A percentile compares a stretch with the other conserved stretches of the same genome.
phyloP scores from a whole-genome alignment of 176 grass and related monocot genomes.

The Aegilops sharonensis region DNA sequence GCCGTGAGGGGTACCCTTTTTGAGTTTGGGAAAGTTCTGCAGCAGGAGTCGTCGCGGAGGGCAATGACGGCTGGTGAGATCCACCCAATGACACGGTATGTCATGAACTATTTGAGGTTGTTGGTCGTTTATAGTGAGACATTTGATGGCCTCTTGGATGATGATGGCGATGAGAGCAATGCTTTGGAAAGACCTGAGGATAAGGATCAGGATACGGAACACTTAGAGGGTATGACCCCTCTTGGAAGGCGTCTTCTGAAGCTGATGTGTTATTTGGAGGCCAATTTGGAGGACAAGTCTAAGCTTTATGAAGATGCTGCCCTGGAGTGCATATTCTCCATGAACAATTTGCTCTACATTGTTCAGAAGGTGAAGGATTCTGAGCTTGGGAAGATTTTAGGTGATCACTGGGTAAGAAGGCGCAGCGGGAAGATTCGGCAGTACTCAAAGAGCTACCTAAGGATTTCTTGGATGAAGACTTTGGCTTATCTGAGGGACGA shows the following conservation, averaged over 20 bases:
- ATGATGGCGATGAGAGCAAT: slow-evolving; percentile 28
- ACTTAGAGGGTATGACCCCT: slow-evolving; percentile 62
- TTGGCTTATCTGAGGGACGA: slow-evolving; percentile 87
- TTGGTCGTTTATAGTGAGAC: slow-evolving; percentile 74
- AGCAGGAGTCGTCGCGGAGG: slow-evolving; percentile 70
- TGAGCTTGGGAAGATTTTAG: slow-evolving; percentile 87
- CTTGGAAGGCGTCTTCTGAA: slow-evolving; percentile 55
- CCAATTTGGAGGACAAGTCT: slow-evolving; percentile 90
- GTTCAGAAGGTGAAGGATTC: slow-evolving; percentile 86
- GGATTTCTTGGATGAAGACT: slow-evolving; percentile 76
- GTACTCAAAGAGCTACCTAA: slow-evolving; percentile 78
- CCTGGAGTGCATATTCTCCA: slow-evolving; percentile 83
- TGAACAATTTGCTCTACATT: slow-evolving; percentile 98
- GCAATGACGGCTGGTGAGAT: slow-evolving; percentile 68
- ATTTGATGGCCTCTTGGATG: slow-evolving; percentile 63
- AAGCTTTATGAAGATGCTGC: slow-evolving; percentile 89
- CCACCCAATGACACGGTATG: slow-evolving; percentile 91
- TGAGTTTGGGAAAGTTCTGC: slow-evolving; percentile 77
- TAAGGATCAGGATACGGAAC: slow-evolving; percentile 49
- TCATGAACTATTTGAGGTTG: slow-evolving; percentile 89
- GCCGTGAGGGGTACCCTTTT: slow-evolving; percentile 68
- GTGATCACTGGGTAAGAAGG: slow-evolving; percentile 78
- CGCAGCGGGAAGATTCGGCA: slow-evolving; percentile 78
- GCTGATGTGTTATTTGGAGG: slow-evolving; percentile 83
- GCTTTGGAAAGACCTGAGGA: slow-evolving; percentile 24